Base-by-base conservation (phyloP, 2,329 filamentous ascomycete species). In the Thelonectria rubi region DNA sequence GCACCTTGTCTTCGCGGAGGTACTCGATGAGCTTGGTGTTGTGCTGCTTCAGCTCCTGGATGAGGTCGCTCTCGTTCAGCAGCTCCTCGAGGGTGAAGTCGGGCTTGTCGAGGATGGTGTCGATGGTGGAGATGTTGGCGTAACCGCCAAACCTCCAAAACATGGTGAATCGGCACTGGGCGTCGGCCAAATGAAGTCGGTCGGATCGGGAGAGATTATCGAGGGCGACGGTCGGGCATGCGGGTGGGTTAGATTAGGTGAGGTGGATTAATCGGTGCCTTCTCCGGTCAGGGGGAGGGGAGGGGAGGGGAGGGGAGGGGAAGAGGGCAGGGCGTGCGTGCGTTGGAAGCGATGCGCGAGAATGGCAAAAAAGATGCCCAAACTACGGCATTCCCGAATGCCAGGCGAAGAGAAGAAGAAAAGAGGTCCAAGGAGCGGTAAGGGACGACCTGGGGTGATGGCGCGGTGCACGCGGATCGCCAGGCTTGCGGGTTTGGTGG, bases 91-190 rank as follows among this genome's bases (percentile, higher is more conserved):
- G 90, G 54, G 92, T 93, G 76, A 97, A 94, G 80, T 97, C 92
- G 71, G 96, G 89, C 80, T 97, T 97, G 77, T 99, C 95, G 77
- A 99, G 93, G 74, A 99, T 92, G 71, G 90, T 93, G 80, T 98
- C 95, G 79, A 99, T 93, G 75, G 94, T 91, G 73, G 94, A 97
- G 80, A 97, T 91, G 85, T 93, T 97, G 84, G 94, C 92, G 86
- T 98, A 98, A 76, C 93, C 93, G 86, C 95, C 94, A 86, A 98
- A 99, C 81, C 94, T 91, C 95, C 95, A 99, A 81, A 99, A 99
- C 95, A 99, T 99, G 83, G 79, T 94, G 89, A 75, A 76, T 57
- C 46, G 30, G 72, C 58, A 65, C 69, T 72, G 67, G 64, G 70
- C 72, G 70, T 73, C 73, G 68, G 72, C 70, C 76, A 51, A 63